phyloP scores from a whole-genome alignment of 805 yeast genomes.

The Metschnikowia lochheadii region DNA sequence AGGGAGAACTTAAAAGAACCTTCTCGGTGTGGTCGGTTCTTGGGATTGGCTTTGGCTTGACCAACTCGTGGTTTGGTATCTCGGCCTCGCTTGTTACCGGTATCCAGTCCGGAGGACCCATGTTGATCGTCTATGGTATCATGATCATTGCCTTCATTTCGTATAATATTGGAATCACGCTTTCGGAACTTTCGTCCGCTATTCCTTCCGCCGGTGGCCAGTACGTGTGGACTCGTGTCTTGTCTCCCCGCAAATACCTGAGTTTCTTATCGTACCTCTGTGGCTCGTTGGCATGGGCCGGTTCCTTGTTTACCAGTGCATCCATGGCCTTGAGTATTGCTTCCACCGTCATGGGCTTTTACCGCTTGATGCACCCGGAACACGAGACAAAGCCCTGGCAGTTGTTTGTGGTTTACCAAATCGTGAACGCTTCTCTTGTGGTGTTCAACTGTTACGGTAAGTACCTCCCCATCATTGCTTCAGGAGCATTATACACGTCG shows the following conservation, averaged over 20 bases:
- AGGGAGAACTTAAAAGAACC: conserved; percentile 29
- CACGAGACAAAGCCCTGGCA: conserved; percentile 34
- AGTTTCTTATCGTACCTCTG: conserved; percentile 37
- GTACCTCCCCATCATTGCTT: conserved; percentile 33
- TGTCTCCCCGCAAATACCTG: conserved; percentile 37
- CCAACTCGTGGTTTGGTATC: conserved; percentile 43
- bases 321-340: conserved; percentile 37
- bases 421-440: conserved; percentile 29
- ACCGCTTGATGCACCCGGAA: conserved; percentile 32
- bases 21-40: conserved; percentile 38
- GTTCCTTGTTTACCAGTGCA: conserved; percentile 38
- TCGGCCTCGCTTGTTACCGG: conserved; percentile 39
- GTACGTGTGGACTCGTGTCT: conserved; percentile 39
- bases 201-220: conserved; percentile 43
- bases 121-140: conserved; percentile 39
- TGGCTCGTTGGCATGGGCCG: conserved; percentile 42
- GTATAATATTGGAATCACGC: conserved; percentile 34
- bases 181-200: conserved; percentile 38
- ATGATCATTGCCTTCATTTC: conserved; percentile 36
- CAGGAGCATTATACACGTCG: conserved; percentile 32
- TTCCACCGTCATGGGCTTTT: conserved; percentile 34
- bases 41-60: conserved; percentile 40
- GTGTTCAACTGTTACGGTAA: conserved; percentile 37
- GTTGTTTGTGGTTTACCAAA: conserved; percentile 34
- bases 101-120: conserved; percentile 40